phyloP scores from a whole-genome alignment of 257 asterid species.

The Jacaranda copaia region DNA sequence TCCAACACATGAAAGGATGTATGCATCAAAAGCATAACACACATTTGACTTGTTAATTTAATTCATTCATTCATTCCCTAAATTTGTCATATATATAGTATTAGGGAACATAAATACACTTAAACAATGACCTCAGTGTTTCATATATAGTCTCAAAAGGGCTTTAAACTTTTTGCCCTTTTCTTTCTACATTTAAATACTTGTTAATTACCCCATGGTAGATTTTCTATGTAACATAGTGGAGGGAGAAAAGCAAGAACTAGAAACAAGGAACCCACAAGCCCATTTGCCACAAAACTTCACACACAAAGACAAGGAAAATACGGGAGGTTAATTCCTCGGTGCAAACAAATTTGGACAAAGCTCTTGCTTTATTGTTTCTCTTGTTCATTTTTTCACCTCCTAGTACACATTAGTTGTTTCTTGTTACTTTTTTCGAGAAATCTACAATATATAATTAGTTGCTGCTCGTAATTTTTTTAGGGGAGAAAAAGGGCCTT shows the following conservation, averaged over 20 bases:
- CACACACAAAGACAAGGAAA: conserved; percentile 30
- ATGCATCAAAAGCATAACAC: conserved; percentile 40
- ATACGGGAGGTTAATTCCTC: conserved; percentile 23
- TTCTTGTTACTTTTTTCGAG: no score
- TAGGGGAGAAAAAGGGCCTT: no score
- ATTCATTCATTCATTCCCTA: conserved; percentile 14
- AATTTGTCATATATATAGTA: not conserved
- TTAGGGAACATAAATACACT: not conserved
- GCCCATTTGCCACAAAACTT: conserved; percentile 13
- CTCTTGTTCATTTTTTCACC: not conserved
- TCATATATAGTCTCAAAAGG: conserved; percentile 26
- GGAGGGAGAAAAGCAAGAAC: conserved; percentile 34
- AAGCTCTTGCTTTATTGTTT: conserved; percentile 46
- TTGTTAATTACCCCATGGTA: not conserved
- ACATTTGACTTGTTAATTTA: conserved; percentile 32
- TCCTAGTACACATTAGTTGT: no score
- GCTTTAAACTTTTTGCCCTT: not conserved
- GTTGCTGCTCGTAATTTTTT: no score
- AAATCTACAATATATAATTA: no score
- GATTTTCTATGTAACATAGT: conserved; percentile 37
- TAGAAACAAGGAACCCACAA: conserved; percentile 33
- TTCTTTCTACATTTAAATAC: not conserved
- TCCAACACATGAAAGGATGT: conserved; percentile 35
- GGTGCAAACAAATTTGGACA: conserved; percentile 41
- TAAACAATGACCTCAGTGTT: conserved; percentile 15